Percentiles rank a stretch among this genome's conserved stretches.
These are phyloP conservation scores for Aspergillus sp. DNA, from an alignment of 2,329 filamentous ascomycete genomes.

Conservation along the genomic window DNA sequence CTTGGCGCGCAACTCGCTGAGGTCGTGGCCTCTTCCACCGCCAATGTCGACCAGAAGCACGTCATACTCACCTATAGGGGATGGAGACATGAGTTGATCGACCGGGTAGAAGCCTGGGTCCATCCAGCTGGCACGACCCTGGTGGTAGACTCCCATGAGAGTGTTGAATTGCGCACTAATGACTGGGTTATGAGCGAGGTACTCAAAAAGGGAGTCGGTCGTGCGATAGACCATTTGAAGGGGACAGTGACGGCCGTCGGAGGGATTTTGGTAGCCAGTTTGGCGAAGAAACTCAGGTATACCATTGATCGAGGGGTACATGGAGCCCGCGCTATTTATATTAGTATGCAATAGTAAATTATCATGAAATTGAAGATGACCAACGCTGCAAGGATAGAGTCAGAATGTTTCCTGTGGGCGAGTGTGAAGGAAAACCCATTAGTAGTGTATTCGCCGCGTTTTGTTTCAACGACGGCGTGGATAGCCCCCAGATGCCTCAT, in stretches of 20 bases:
- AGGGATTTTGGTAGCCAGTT: slow-evolving; percentile 27
- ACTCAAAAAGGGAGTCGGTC: slow-evolving; percentile 27
- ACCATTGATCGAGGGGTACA: slow-evolving; percentile 19
- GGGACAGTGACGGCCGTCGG: slow-evolving; percentile 21
- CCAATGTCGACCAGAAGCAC: slow-evolving; percentile 47
- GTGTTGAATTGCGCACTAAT: slow-evolving; percentile 23
- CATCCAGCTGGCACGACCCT: slow-evolving; percentile 26
- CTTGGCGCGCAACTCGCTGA: neutral
- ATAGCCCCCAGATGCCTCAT: slow-evolving; percentile 39
- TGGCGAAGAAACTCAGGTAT: slow-evolving; percentile 27
- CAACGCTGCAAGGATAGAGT: slow-evolving; percentile 25
- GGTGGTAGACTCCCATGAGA: slow-evolving; percentile 23
- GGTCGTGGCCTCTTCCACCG: slow-evolving; percentile 44
- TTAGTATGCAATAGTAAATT: too few species aligned
- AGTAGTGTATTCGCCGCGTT: slow-evolving; percentile 34
- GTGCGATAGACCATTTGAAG: slow-evolving; percentile 30
- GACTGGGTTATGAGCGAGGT: slow-evolving; percentile 21
- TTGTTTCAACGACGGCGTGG: slow-evolving; percentile 36
- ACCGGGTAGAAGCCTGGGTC: slow-evolving; percentile 32
- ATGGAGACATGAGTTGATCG: slow-evolving; percentile 1
- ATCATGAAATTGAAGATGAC: too few species aligned
- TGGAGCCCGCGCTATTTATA: slow-evolving; percentile 3
- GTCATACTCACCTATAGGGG: slow-evolving; percentile 4
- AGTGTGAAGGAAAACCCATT: slow-evolving; percentile 36
- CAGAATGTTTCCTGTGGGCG: slow-evolving; percentile 23